A percentile compares a stretch with the other conserved stretches of the same genome.
These are phyloP conservation scores for Fallopia convolvulus DNA, from an alignment of 148 eudicot genomes.

Conservation along the genomic window DNA sequence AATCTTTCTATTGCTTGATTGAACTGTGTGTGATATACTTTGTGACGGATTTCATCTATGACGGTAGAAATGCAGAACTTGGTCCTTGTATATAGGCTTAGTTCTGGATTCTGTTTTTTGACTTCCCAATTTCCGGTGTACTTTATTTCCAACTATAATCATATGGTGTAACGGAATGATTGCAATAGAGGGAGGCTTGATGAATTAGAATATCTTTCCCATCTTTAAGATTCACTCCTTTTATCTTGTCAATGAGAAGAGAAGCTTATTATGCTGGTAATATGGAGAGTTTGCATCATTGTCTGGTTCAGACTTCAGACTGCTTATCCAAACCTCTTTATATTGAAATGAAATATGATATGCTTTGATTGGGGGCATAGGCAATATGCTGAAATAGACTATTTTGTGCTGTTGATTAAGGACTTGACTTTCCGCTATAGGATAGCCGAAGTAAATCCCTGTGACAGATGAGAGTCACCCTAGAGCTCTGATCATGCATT, in stretches of 20 bases:
- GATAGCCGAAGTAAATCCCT: neutral
- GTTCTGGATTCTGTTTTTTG: too few species aligned
- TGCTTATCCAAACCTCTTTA: neutral
- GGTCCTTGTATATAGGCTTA: neutral
- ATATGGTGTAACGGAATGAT: neutral
- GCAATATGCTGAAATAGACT: neutral
- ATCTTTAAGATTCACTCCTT: neutral
- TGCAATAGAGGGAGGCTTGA: neutral
- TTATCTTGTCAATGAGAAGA: neutral
- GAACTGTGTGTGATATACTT: neutral
- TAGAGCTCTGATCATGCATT: neutral
- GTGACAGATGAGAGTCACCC: neutral
- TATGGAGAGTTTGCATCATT: neutral
- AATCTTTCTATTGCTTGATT: neutral
- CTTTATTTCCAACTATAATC: neutral
- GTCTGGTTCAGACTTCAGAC: neutral
- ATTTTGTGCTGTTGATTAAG: neutral
- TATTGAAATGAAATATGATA: neutral
- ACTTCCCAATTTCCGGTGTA: neutral
- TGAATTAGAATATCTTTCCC: neutral
- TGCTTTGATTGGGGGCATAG: neutral
- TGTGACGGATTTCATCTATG: neutral
- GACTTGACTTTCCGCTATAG: neutral
- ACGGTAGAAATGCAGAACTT: too few species aligned
- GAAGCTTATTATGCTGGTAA: neutral